Percentiles rank a stretch among this genome's conserved stretches.
phyloP scores from a whole-genome alignment of 805 yeast species.

The Ogataea ramenticola region DNA sequence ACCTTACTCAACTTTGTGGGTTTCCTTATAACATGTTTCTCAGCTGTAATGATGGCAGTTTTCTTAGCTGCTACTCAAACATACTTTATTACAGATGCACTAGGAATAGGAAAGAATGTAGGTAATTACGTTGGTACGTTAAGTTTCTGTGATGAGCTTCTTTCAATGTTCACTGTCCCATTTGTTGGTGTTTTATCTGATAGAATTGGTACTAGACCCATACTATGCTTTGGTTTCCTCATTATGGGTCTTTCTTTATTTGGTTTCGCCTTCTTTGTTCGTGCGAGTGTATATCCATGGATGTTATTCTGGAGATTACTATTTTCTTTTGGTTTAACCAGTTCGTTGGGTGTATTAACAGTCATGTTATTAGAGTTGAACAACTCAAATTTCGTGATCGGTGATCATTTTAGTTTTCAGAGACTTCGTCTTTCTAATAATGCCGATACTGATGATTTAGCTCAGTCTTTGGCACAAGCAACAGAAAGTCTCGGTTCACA shows the following conservation, averaged over 20 bases:
- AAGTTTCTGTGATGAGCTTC: slow-evolving; percentile 53
- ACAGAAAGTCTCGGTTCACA: slow-evolving; percentile 7
- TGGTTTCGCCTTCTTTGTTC: slow-evolving; percentile 40
- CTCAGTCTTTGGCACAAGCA: slow-evolving; percentile 11
- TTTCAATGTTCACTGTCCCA: slow-evolving; percentile 48
- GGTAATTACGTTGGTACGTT: slow-evolving; percentile 43
- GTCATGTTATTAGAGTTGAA: slow-evolving; percentile 42
- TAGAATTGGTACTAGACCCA: slow-evolving; percentile 50
- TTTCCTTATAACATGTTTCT: slow-evolving; percentile 15
- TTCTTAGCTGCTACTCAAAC: slow-evolving; percentile 24
- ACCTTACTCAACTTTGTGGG: slow-evolving; percentile 18
- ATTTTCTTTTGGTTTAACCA: slow-evolving; percentile 56
- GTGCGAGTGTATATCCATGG: slow-evolving; percentile 36
- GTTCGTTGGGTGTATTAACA: slow-evolving; percentile 37
- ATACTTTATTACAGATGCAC: slow-evolving; percentile 25
- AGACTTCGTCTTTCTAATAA: slow-evolving; percentile 2
- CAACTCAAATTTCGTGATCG: slow-evolving; percentile 33
- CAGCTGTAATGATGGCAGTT: slow-evolving; percentile 20
- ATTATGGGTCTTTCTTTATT: slow-evolving; percentile 38
- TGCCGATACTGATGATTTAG: slow-evolving; percentile 1
- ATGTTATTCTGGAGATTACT: slow-evolving; percentile 43
- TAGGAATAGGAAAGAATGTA: slow-evolving; percentile 19
- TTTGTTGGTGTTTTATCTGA: slow-evolving; percentile 59
- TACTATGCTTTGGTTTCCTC: slow-evolving; percentile 42
- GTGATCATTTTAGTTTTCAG: slow-evolving; percentile 14